Percentiles rank a stretch among this genome's conserved stretches.
Conservation (phyloP, 2,329 filamentous ascomycete species). For the Colletotrichum horii region DNA sequence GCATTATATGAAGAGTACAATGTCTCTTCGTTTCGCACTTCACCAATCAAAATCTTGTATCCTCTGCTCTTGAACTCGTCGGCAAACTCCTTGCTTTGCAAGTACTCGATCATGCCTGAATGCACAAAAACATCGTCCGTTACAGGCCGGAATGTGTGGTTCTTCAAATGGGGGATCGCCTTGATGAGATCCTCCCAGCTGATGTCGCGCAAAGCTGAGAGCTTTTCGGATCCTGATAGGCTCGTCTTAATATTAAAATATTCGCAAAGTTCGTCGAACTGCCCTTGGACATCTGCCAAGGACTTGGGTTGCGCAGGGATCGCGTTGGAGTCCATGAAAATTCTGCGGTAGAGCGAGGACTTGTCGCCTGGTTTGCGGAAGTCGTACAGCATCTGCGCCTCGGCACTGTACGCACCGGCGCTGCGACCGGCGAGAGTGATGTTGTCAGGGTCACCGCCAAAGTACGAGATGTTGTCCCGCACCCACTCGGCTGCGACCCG, state of each 20-base stretch:
- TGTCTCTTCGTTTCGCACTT: conserved; percentile 48
- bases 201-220: conserved; percentile 36
- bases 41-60: conserved; percentile 44
- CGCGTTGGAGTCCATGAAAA: conserved; percentile 50
- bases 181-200: conserved; percentile 34
- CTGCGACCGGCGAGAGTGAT: conserved; percentile 49
- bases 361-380: conserved; percentile 27
- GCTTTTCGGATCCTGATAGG: conserved; percentile 30
- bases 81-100: conserved; percentile 40
- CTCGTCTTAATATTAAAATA: conserved; percentile 33
- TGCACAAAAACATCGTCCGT: conserved; percentile 47
- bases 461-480: conserved; percentile 47
- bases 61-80: conserved; percentile 37
- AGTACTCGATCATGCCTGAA: conserved; percentile 40
- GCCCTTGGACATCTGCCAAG: conserved; percentile 37
- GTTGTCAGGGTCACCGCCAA: conserved; percentile 47
- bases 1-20: conserved; percentile 46
- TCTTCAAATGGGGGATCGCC: conserved; percentile 40
- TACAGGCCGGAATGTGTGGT: conserved; percentile 50
- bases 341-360: conserved; percentile 33
- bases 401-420: conserved; percentile 47
- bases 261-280: conserved; percentile 47
- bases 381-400: conserved; percentile 44
- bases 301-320: conserved; percentile 49
- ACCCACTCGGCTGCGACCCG: conserved; percentile 55